phyloP scores from a whole-genome alignment of 768 basidiomycete species.

The Lyophyllum decastes region DNA sequence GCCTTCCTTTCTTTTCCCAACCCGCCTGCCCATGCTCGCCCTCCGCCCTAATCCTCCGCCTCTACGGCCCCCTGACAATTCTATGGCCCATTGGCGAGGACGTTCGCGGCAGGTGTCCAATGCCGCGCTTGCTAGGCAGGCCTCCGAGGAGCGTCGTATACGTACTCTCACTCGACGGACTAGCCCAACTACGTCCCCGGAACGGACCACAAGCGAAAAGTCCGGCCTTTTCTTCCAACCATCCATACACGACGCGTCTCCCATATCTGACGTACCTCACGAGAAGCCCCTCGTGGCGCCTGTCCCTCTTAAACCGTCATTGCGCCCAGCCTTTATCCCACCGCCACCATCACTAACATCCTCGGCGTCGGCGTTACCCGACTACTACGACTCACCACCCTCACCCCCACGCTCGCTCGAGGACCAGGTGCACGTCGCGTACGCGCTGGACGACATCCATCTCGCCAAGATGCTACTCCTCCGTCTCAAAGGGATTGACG shows the following conservation, averaged over 20 bases:
- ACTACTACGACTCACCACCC: constrained; percentile 50
- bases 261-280: not conserved
- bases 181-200: not conserved
- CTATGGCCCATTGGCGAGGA: constrained; percentile 16
- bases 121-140: constrained; percentile 43
- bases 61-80: too few relatives aligned
- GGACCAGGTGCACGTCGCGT: constrained; percentile 68
- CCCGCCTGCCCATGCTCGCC: constrained; percentile 14
- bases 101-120: constrained; percentile 36
- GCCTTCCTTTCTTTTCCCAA: constrained; percentile 8
- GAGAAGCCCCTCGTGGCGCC: not conserved
- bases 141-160: constrained; percentile 44
- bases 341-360: constrained; percentile 27
- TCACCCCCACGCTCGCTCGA: constrained; percentile 49
- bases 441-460: constrained; percentile 67
- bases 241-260: not conserved
- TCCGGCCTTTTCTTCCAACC: not conserved
- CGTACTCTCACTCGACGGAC: not conserved
- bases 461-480: constrained; percentile 67
- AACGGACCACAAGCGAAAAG: constrained; percentile 1
- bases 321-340: constrained; percentile 9
- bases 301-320: not conserved
- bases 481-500: constrained; percentile 61
- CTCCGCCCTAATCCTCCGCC: constrained; percentile 15
- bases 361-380: constrained; percentile 32